Base-by-base conservation (phyloP, 345 rosid species). In the Citrus mangshanensis region DNA sequence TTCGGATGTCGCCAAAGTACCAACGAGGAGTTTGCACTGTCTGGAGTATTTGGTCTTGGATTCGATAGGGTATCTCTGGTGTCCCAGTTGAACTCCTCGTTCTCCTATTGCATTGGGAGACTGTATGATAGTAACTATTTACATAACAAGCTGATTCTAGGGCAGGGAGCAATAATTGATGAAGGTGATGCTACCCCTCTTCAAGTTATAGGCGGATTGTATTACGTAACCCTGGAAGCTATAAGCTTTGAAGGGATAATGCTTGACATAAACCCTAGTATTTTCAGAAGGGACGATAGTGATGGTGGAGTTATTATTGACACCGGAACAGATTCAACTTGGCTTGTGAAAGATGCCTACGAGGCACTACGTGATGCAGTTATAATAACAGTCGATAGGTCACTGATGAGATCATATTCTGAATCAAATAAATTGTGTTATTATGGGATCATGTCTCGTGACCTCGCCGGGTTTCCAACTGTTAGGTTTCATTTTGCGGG, bases 101-200 rank as follows among this genome's bases (percentile, higher is more conserved):
- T 90, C 76, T 91, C 93, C 42, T 38, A 38, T 38, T 38, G 42
- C 42, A 38, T 38, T 38, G 42, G 91, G 21, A 85, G 79, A 22
- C 27, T 84, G 66, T 34, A 49, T 25, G 87, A 91, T 63, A 85
- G 83, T 27, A 24, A 72, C 68, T 88, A 86, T 42, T 27, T 54
- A n/a, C 87, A 68, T 65, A 89, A 84, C 54, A 87, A 80, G 32
- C 66, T 91, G 79, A 81, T 87, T 63, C 75, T 91, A 0, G 91
- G 95, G 0, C 76, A 85, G 4, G 83, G 79, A 7, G 87, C 87
- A 0, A 81, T 72, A 13, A 61, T 88, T 2, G 88, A 89, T 38
- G 42, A 38, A 54, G 95, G 93, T 8, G 85, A 77, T 13, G 81
- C 85, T 9, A 91, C 95, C 4, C 87, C 89, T 22, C 49, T 89